Conservation (phyloP, 306 rosid genomes). For the Quercus rubra region DNA sequence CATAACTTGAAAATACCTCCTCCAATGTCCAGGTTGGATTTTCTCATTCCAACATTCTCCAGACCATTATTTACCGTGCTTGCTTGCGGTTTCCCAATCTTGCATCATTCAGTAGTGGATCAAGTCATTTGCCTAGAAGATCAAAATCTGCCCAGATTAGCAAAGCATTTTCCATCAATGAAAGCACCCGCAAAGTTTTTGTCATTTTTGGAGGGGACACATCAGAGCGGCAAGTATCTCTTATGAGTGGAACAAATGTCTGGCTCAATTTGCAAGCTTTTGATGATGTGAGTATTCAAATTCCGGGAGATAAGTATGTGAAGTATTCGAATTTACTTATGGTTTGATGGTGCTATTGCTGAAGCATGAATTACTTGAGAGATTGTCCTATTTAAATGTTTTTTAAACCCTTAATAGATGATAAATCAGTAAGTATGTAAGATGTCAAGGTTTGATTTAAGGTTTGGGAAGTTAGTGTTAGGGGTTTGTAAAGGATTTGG, state of each 20-base stretch:
- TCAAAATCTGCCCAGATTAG: constrained; percentile 34
- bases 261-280: constrained; percentile 96
- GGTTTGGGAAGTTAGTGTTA: no score
- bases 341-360: constrained; percentile 1
- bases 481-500: no score
- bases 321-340: constrained; percentile 9
- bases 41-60: constrained; percentile 87
- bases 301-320: constrained; percentile 7
- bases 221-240: constrained; percentile 98
- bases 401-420: background rate
- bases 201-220: constrained; percentile 95
- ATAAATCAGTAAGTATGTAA: background rate
- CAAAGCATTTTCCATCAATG: constrained; percentile 31
- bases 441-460: no score
- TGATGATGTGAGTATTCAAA: constrained; percentile 66
- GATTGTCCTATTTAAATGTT: background rate
- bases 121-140: constrained; percentile 40
- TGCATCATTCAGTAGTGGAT: constrained; percentile 44
- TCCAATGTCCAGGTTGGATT: constrained; percentile 75
- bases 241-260: constrained; percentile 97
- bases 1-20: background rate
- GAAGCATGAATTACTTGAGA: constrained; percentile 2
- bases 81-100: constrained; percentile 72
- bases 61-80: constrained; percentile 78
- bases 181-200: constrained; percentile 61